Evolutionary conservation across 768 basidiomycete species (phyloP), one percentile per base, ranked within the genome.

Genomic region (Melanogaster broomeanus): DNA sequence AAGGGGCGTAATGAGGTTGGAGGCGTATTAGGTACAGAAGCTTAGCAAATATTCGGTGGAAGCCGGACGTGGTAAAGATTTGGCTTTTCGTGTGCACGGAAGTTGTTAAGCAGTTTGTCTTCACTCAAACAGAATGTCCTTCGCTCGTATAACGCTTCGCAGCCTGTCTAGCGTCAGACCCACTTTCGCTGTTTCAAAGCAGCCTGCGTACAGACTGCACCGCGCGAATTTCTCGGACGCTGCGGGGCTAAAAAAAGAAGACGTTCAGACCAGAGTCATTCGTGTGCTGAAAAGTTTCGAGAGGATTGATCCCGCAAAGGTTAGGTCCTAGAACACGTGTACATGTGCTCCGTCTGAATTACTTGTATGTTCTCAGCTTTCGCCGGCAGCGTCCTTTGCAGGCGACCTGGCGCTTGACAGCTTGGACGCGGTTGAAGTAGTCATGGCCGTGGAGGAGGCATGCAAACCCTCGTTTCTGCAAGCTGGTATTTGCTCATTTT

Each of bases 391-490:
- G 80, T 77, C 41, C 69, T 74, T 68, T 83, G 84, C 38, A 79
- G 53, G 65, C 78, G 74, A 35, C 83, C 85, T 51, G 78, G 80
- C 61, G 80, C 79, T 43, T 28, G 97, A 99, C 73, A 98, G 94
- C 62, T 76, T 99, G 67, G 97, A 99, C 70, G 83, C 94, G 18
- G 95, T 99, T 18, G 97, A 99, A 71, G 94, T 98, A 24, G 91
- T 98, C 62, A 97, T 99, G 94, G 93, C 96, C 35, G 88, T 99
- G 60, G 97, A 99, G 75, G 97, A 94, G 83, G 88, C 84, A 60
- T 45, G 56, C 22, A 21, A 33, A 18, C 45, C 49, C 37, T 49
- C 38, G 34, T 25, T 30, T 49, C n/a, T 19, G 41, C 49, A 38
- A 18, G 48, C 52, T 48, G 35, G 35, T 35, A 53, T 48, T 16